phyloP scores from a whole-genome alignment of 2,329 filamentous ascomycete species.

The Parasarocladium wereldwijsianum region DNA sequence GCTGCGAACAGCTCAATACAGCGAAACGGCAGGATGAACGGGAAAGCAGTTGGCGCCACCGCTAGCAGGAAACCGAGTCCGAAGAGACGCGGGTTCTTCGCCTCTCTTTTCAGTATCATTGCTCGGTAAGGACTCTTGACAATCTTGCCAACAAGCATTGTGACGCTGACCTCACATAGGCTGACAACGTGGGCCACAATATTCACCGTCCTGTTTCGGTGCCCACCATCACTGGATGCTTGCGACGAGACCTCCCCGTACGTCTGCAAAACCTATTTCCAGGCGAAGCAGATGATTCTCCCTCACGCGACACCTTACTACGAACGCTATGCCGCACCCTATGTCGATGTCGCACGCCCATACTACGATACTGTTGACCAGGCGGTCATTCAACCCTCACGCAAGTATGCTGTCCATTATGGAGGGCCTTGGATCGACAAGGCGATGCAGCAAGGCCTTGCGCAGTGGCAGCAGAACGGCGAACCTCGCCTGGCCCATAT shows the following conservation, averaged over 20 bases:
- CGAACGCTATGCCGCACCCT: constrained; percentile 66
- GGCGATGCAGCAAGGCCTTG: constrained; percentile 47
- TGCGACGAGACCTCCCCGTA: constrained; percentile 56
- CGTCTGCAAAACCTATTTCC: constrained; percentile 74
- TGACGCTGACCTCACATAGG: constrained; percentile 27
- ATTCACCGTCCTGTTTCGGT: constrained; percentile 66
- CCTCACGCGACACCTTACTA: constrained; percentile 82
- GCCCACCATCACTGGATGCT: constrained; percentile 54
- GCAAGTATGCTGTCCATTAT: constrained; percentile 53
- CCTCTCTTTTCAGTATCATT: constrained; percentile 29
- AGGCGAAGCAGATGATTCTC: constrained; percentile 43
- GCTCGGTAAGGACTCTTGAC: constrained; percentile 34
- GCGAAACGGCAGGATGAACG: constrained; percentile 14
- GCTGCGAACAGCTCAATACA: constrained; percentile 25
- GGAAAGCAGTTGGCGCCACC: constrained; percentile 7
- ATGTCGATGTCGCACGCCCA: constrained; percentile 61
- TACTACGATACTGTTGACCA: constrained; percentile 54
- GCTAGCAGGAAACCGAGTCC: constrained; percentile 9
- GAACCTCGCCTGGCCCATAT: constrained; percentile 59
- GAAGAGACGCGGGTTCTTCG: constrained; percentile 14
- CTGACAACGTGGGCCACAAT: constrained; percentile 77
- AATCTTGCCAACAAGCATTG: neutral
- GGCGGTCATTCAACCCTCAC: constrained; percentile 53
- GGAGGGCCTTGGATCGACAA: constrained; percentile 59
- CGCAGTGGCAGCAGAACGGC: constrained; percentile 66